A percentile compares a stretch with the other conserved stretches of the same genome.
These are phyloP conservation scores for Begonia loranthoides DNA, from an alignment of 306 rosid genomes.

Conservation along the genomic window DNA sequence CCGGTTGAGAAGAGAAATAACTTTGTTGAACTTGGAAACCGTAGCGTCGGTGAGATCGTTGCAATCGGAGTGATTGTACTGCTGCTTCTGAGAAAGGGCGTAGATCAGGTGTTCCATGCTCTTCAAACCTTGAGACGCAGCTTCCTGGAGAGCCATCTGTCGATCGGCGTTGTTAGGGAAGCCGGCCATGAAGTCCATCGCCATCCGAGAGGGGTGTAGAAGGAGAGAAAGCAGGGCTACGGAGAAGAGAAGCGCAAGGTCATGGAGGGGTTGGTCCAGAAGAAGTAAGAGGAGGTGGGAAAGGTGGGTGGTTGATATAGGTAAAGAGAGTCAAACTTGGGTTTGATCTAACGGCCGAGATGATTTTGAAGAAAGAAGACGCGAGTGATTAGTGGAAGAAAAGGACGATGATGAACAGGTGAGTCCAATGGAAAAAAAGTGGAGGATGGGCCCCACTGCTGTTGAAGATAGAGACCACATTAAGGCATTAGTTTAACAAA, in stretches of 20 bases:
- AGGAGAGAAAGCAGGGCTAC: too few species aligned
- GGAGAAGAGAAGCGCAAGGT: not conserved
- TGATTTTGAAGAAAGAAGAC: conserved; percentile 20
- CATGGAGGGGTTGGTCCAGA: conserved; percentile 7
- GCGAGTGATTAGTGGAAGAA: not conserved
- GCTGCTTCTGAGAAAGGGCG: conserved; percentile 37
- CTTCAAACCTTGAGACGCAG: conserved; percentile 60
- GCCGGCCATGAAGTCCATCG: conserved; percentile 45
- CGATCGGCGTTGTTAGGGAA: conserved; percentile 49
- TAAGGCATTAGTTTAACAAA: too few species aligned
- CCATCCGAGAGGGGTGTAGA: conserved; percentile 16
- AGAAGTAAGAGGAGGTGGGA: not conserved
- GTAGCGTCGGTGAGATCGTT: conserved; percentile 50
- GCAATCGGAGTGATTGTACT: conserved; percentile 27
- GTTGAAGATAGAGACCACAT: too few species aligned
- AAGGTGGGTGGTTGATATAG: not conserved
- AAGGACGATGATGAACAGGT: too few species aligned
- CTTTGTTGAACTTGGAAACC: conserved; percentile 54
- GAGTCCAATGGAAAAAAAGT: too few species aligned
- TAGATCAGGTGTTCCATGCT: conserved; percentile 62
- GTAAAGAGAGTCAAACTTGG: not conserved
- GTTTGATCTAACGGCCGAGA: conserved; percentile 27
- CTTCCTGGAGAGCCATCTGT: conserved; percentile 55
- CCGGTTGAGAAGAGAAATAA: conserved; percentile 53
- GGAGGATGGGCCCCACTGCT: too few species aligned